Evolutionary conservation across 768 basidiomycete species (phyloP), one percentile per base, ranked within the genome.

Genomic region (Termitomyces bulborhizus): DNA sequence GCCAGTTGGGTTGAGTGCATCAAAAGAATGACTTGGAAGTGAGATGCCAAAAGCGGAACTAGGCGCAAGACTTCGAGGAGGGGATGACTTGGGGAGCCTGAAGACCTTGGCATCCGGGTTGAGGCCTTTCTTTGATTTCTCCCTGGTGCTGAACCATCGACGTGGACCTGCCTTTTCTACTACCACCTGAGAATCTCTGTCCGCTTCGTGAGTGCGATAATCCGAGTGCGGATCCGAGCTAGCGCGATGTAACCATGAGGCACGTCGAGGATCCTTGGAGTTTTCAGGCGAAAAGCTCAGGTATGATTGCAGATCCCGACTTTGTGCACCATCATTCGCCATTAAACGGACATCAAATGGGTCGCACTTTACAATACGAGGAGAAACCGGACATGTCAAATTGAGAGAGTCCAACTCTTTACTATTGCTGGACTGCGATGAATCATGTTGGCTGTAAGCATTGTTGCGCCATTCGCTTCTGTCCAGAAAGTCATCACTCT

Each of bases 71-170:
- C 44, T 39, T 31, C 55, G 36, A 21, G 66, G 54, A 32, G 64
- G 45, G 27, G 67, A 53, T 9, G 43, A 24, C 57, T 68, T 71
- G 36, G 73, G 69, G 48, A 88, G 73, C 64, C 76, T 84, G 73
- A 93, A 93, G 53, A 83, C 90, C 65, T 92, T 90, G 51, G 91
- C 91, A 68, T 87, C 88, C 1, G 91, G 91, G 68, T 93, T 93
- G 56, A 93, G 77, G 6, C 85, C 82, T 65, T 81, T 87, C 73
- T 75, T 82, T 55, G 78, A 71, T 64, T 76, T 82, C 54, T 76
- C 76, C 49, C 73, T 75, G 49, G 66, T 68, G 46, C 74, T 74
- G 64, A 77, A 78, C 80, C 79, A 81, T 40, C 79, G 73, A 36
- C 76, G 70, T 37, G 73, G 69, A 46, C 73, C 67, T 16, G 66